phyloP scores from a whole-genome alignment of 1,284 basidiomycete species.

The Ustilago curta region DNA sequence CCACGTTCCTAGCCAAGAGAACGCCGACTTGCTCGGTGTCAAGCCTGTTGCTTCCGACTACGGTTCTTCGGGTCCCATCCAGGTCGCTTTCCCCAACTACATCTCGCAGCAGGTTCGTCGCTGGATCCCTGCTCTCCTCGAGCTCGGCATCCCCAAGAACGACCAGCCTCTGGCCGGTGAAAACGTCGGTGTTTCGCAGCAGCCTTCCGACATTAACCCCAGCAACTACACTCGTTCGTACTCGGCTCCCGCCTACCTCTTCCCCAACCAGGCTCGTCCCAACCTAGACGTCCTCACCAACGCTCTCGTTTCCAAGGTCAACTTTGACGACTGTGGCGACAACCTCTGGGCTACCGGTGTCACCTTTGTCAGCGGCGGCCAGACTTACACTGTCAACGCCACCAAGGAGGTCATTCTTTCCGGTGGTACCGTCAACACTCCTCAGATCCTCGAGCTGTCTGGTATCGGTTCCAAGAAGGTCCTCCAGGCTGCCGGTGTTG shows the following conservation, averaged over 20 bases:
- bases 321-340: constrained; percentile 35
- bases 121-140: constrained; percentile 49
- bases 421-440: constrained; percentile 65
- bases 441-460: constrained; percentile 72
- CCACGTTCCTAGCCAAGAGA: constrained; percentile 56
- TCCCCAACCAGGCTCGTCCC: constrained; percentile 52
- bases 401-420: constrained; percentile 62
- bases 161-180: constrained; percentile 57
- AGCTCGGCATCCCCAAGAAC: constrained; percentile 54
- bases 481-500: constrained; percentile 69
- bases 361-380: constrained; percentile 44
- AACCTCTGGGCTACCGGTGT: constrained; percentile 49
- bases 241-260: constrained; percentile 62
- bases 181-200: constrained; percentile 61
- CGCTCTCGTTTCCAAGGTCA: constrained; percentile 58
- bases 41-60: constrained; percentile 57
- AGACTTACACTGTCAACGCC: constrained; percentile 53
- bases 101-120: constrained; percentile 55
- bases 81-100: constrained; percentile 63
- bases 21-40: constrained; percentile 54
- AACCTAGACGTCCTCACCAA: constrained; percentile 60
- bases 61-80: constrained; percentile 62
- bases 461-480: constrained; percentile 72
- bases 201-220: constrained; percentile 63
- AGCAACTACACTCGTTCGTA: constrained; percentile 63